These are phyloP conservation scores for Lactifluus hygrophoroides DNA, from an alignment of 768 basidiomycete species.

Conservation along the genomic window DNA sequence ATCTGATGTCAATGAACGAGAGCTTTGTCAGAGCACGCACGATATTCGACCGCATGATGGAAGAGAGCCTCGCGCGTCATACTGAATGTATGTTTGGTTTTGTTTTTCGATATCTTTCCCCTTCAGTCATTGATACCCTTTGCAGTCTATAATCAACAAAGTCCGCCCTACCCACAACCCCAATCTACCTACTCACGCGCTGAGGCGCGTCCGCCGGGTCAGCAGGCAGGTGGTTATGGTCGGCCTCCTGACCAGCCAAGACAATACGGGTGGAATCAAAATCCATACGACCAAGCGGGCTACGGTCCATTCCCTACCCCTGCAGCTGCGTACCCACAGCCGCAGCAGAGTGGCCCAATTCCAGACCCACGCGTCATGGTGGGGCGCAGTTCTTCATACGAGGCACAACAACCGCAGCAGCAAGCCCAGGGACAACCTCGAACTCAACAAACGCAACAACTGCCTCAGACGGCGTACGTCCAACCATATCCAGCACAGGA, in stretches of 20 bases:
- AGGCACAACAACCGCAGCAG: slow-evolving; percentile 14
- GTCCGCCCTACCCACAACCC: slow-evolving; percentile 23
- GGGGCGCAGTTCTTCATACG: slow-evolving; percentile 2
- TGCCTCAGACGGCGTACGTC: slow-evolving; percentile 24
- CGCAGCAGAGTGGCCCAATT: slow-evolving; percentile 24
- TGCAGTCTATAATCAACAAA: slow-evolving; percentile 48
- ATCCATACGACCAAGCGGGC: slow-evolving; percentile 36
- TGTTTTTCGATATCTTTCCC: slow-evolving; percentile 9
- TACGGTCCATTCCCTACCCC: slow-evolving; percentile 34
- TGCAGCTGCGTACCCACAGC: slow-evolving; percentile 24
- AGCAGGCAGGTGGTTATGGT: slow-evolving; percentile 23
- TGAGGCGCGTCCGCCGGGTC: slow-evolving; percentile 27
- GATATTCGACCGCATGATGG: slow-evolving; percentile 92
- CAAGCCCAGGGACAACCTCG: slow-evolving; percentile 28
- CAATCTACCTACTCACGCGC: slow-evolving; percentile 25
- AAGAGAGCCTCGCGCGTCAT: slow-evolving; percentile 75
- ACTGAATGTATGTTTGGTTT: slow-evolving; percentile 42
- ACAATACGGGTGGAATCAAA: slow-evolving; percentile 45
- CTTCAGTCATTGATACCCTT: background rate
- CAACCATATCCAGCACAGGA: slow-evolving; percentile 22
- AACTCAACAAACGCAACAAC: slow-evolving; percentile 23
- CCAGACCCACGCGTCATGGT: background rate
- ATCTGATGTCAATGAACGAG: slow-evolving; percentile 91
- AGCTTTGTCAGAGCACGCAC: slow-evolving; percentile 82
- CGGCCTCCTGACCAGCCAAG: slow-evolving; percentile 29